phyloP scores from a whole-genome alignment of 2,329 filamentous ascomycete genomes.

The Emmonsia crescens region DNA sequence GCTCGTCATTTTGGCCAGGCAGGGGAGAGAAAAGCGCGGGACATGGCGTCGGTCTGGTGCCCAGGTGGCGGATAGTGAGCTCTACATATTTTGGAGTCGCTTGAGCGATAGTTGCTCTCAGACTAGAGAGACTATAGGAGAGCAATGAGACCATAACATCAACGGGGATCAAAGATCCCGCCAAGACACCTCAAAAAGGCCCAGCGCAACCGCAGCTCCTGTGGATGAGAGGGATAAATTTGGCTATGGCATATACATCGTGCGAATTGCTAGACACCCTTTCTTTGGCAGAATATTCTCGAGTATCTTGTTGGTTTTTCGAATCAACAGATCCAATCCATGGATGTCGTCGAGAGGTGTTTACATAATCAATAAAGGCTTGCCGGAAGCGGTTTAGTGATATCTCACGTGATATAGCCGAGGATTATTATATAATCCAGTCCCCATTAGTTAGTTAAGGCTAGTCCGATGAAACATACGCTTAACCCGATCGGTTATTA shows the following conservation, averaged over 20 bases:
- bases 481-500: not conserved
- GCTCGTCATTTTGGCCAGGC: conserved; percentile 58
- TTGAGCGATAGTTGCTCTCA: conserved; percentile 40
- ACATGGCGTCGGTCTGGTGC: conserved; percentile 65
- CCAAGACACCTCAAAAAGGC: not conserved
- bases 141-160: conserved; percentile 15
- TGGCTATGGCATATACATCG: not conserved
- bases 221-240: not conserved
- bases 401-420: too few relatives aligned
- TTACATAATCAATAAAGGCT: not conserved
- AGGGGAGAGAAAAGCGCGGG: conserved; percentile 70
- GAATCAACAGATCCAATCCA: not conserved
- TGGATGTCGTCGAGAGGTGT: not conserved
- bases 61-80: conserved; percentile 75
- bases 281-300: not conserved
- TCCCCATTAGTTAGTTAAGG: too few relatives aligned
- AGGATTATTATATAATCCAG: too few relatives aligned
- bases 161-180: not conserved
- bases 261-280: not conserved
- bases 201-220: not conserved
- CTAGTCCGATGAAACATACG: too few relatives aligned
- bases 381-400: not conserved
- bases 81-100: conserved; percentile 42
- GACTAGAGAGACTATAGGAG: conserved; percentile 26
- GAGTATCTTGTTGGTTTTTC: not conserved